A percentile compares a stretch with the other conserved stretches of the same genome.
These are phyloP conservation scores for Coemansia sp. DNA, from an alignment of 192 early-diverging fungal species.

Conservation along the genomic window DNA sequence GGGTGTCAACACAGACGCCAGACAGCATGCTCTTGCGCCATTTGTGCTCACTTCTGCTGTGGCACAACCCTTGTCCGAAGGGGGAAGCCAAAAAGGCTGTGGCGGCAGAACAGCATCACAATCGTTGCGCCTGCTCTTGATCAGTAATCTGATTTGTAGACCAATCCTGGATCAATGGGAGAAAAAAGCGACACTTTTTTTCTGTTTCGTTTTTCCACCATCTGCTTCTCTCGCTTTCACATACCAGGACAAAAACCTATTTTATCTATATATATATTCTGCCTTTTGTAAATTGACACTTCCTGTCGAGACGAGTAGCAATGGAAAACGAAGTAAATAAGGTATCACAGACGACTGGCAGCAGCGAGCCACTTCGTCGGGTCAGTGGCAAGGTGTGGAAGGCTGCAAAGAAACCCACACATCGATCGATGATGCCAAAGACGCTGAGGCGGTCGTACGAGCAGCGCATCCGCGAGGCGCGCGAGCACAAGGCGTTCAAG, in stretches of 20 bases:
- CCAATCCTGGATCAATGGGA: neutral
- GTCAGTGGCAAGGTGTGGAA: constrained; percentile 53
- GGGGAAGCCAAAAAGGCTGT: too few species aligned
- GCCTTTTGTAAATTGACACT: neutral
- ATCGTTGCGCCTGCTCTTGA: too few species aligned
- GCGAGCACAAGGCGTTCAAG: constrained; percentile 29
- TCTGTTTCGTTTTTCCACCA: neutral
- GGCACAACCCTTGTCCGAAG: too few species aligned
- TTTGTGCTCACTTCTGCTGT: too few species aligned
- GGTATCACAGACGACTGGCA: neutral
- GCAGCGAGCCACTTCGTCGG: constrained; percentile 28
- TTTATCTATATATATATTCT: neutral
- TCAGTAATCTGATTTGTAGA: neutral
- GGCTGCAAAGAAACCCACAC: constrained; percentile 34
- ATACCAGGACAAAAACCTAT: neutral
- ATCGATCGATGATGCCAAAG: constrained; percentile 52
- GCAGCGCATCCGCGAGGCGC: constrained; percentile 36
- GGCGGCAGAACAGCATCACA: too few species aligned
- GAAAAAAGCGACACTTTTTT: neutral
- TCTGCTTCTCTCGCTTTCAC: too few species aligned
- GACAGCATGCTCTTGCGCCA: too few species aligned
- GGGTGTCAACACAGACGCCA: too few species aligned
- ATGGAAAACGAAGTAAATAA: neutral
- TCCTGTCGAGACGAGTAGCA: neutral
- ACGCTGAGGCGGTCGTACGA: constrained; percentile 37